These are phyloP conservation scores for Wickerhamomyces sp. DNA, from an alignment of 1,139 yeast genomes.

Conservation along the genomic window DNA sequence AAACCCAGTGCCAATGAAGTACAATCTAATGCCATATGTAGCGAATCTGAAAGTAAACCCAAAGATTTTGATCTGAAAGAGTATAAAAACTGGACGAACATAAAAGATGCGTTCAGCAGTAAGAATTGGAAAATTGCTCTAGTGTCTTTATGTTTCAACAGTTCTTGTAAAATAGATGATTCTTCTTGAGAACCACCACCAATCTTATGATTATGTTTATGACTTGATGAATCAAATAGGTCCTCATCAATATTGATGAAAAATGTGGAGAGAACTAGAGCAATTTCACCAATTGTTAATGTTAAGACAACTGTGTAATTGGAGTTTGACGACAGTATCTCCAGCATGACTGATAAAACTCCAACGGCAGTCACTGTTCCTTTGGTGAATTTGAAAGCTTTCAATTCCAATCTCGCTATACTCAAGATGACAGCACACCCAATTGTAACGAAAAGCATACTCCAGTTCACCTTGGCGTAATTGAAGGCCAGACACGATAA, in stretches of 20 bases:
- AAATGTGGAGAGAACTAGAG: slow-evolving; percentile 7
- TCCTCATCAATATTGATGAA: slow-evolving; percentile 17
- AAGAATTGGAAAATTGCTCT: slow-evolving; percentile 85
- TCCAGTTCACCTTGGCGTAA: slow-evolving; percentile 24
- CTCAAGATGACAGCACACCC: slow-evolving; percentile 19
- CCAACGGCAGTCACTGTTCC: slow-evolving; percentile 26
- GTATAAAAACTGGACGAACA: slow-evolving; percentile 89
- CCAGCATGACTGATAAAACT: slow-evolving; percentile 27
- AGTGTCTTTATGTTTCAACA: slow-evolving; percentile 67
- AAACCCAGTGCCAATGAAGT: slow-evolving; percentile 85
- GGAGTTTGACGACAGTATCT: slow-evolving; percentile 28
- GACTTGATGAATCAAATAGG: slow-evolving; percentile 5
- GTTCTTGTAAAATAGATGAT: slow-evolving; percentile 29
- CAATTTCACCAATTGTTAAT: slow-evolving; percentile 14
- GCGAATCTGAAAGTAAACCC: slow-evolving; percentile 86
- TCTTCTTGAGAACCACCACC: slow-evolving; percentile 6
- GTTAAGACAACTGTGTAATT: slow-evolving; percentile 10
- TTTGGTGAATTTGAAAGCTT: slow-evolving; percentile 9
- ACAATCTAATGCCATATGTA: slow-evolving; percentile 96
- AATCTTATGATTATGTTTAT: not conserved
- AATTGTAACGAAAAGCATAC: slow-evolving; percentile 22
- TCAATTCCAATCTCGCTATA: slow-evolving; percentile 14
- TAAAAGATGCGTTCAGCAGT: slow-evolving; percentile 80
- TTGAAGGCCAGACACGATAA: slow-evolving; percentile 24
- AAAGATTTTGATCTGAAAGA: slow-evolving; percentile 90